Evolutionary conservation across 345 rosid species (phyloP).

Genomic region (Dipteronia dyeriana): DNA sequence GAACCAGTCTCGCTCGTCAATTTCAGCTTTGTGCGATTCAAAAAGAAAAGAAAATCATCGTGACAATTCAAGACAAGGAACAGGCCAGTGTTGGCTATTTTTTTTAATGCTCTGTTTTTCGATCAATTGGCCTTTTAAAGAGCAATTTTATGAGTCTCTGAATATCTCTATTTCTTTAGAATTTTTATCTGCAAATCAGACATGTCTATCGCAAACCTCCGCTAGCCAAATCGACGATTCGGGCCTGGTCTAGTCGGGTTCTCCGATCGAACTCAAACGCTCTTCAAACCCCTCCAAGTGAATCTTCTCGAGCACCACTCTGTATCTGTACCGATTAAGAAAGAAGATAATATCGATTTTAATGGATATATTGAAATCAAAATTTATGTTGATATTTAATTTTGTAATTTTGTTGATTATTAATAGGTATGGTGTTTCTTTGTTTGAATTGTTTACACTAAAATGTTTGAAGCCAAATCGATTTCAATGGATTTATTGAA

Average conservation of each 20-base stretch:
- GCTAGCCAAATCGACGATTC: slow-evolving; percentile 69
- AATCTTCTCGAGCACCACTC: not conserved
- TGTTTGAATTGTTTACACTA: too few relatives aligned
- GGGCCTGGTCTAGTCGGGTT: slow-evolving; percentile 58
- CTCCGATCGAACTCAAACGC: slow-evolving; percentile 43
- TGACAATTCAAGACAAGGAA: not conserved
- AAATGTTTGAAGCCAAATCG: too few relatives aligned
- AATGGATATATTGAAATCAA: too few relatives aligned
- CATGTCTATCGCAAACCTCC: slow-evolving; percentile 83
- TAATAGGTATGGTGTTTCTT: not conserved
- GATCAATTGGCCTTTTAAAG: not conserved
- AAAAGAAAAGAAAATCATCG: not conserved
- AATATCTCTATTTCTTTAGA: not conserved
- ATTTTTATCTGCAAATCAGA: not conserved
- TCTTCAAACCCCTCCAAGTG: slow-evolving; percentile 70
- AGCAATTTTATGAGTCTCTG: not conserved
- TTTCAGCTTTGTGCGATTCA: too few relatives aligned
- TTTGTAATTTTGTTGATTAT: too few relatives aligned
- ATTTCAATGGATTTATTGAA: too few relatives aligned
- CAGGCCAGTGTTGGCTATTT: not conserved
- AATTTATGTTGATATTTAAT: too few relatives aligned
- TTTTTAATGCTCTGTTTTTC: not conserved
- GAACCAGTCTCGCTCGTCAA: too few relatives aligned
- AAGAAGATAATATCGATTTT: too few relatives aligned
- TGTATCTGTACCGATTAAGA: not conserved